These are phyloP conservation scores for Pelargonium myrrhifolium DNA, from an alignment of 441 rosid species.

Conservation along the genomic window DNA sequence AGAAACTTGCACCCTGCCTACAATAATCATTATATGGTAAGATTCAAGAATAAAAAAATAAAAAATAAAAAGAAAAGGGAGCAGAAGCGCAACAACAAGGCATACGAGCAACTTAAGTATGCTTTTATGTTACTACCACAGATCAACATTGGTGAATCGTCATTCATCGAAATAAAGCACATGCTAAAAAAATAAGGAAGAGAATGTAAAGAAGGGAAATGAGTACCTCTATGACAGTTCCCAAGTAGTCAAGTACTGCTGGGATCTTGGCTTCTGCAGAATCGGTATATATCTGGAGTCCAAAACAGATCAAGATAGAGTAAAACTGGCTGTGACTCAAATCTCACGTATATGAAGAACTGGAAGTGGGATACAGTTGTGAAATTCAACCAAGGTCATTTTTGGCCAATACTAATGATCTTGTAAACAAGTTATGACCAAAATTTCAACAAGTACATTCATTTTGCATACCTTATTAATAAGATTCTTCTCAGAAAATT, in stretches of 20 bases:
- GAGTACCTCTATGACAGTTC: conserved; percentile 75
- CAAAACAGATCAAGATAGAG: background rate
- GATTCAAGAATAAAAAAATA: conserved; percentile 2
- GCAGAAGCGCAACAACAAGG: background rate
- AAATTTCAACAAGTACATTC: background rate
- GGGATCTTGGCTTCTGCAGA: conserved; percentile 94
- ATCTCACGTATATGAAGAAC: background rate
- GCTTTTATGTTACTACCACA: background rate
- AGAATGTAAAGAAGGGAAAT: background rate
- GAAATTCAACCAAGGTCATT: background rate
- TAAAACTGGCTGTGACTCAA: background rate
- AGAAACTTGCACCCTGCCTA: conserved; percentile 98
- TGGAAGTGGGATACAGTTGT: background rate
- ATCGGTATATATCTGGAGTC: conserved; percentile 74
- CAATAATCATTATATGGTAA: conserved; percentile 24
- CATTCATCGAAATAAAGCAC: background rate
- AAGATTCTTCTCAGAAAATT: conserved; percentile 68
- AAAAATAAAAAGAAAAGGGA: background rate
- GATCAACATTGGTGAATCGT: conserved; percentile 11
- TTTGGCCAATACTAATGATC: background rate
- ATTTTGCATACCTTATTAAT: conserved; percentile 57
- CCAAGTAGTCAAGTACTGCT: conserved; percentile 80
- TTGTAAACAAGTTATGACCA: conserved; percentile 2
- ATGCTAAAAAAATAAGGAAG: no score
- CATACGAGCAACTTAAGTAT: background rate